Base-by-base conservation (phyloP, 441 rosid genomes). In the Populus trichocarpa region DNA sequence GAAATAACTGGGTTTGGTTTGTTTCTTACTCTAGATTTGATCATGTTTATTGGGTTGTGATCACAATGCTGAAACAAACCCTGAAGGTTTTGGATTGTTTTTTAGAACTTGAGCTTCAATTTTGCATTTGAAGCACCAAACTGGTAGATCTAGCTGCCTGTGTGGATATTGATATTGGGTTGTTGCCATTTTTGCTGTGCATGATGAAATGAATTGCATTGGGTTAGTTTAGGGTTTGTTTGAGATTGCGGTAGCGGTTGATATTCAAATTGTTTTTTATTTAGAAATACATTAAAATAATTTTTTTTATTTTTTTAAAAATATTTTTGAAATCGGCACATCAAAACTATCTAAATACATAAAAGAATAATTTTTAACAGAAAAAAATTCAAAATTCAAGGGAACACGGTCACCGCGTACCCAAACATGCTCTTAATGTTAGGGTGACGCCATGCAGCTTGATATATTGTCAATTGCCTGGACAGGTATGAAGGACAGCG, bases 401-500 rank as follows among this genome's bases (percentile, higher is more conserved):
- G 32, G 32, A 30, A 30, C 32, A 5, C 35, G 6, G 35, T 32
- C 1, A 5, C 6, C 0, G 35, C 35, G 0, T 32, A 0, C 6
- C 35, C 0, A 36, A 36, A 9, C 11, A 36, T 36, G 46, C 46
- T 40, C 4, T 40, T 40, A 1, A 40, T 6, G 36, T 30, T 53
- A 42, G 61, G 65, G 35, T 25, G 16, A 63, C 38, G 59, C 16
- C 28, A 63, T 32, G 23, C 35, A 25, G 53, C 66, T 28, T 75
- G 38, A 70, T 38, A 42, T 23, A 26, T 28, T 69, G 28, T 22
- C 53, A 64, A 66, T 57, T 30, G 36, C 8, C 65, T 83, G 59
- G 32, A 50, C 87, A 95, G 99, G 99, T 97, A 95, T 74, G 99
- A 97, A 86, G 98, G 91, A 75, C 99, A 97, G 73, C 93, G 99